phyloP scores from a whole-genome alignment of 2,329 filamentous ascomycete species.

The Ophiocordyceps australis region DNA sequence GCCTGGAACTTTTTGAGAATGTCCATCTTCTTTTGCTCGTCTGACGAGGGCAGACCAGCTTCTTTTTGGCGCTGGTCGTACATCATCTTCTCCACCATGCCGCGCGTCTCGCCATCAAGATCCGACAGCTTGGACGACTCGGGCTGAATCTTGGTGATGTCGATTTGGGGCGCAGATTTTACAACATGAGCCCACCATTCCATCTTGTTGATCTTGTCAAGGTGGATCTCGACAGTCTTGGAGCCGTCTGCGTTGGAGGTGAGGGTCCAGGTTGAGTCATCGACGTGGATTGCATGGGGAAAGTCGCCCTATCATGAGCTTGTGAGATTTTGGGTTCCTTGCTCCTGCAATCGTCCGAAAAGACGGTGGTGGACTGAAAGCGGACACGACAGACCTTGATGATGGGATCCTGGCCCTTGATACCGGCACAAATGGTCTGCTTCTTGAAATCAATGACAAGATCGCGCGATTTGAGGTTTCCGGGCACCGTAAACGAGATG shows the following conservation, averaged over 20 bases:
- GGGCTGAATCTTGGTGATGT: conserved; percentile 85
- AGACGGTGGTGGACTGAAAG: background rate
- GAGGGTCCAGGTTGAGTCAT: conserved; percentile 93
- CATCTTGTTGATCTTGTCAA: conserved; percentile 93
- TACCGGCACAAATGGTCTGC: conserved; percentile 54
- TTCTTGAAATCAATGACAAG: conserved; percentile 71
- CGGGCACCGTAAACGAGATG: conserved; percentile 58
- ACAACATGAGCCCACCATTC: conserved; percentile 97
- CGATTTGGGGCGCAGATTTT: conserved; percentile 72
- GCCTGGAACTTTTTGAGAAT: conserved; percentile 84
- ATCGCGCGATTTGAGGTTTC: conserved; percentile 70
- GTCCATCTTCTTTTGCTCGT: conserved; percentile 90
- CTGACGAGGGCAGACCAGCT: conserved; percentile 68
- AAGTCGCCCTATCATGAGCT: conserved; percentile 84
- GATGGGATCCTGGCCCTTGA: conserved; percentile 79
- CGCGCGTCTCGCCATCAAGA: conserved; percentile 81
- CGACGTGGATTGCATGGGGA: conserved; percentile 58
- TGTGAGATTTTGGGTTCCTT: no score
- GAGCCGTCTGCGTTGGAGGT: conserved; percentile 51
- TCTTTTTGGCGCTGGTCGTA: conserved; percentile 97
- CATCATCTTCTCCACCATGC: conserved; percentile 99
- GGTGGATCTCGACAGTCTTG: conserved; percentile 57
- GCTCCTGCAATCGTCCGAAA: no score
- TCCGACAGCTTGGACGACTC: conserved; percentile 86
- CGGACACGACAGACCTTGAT: conserved; percentile 47